A percentile compares a stretch with the other conserved stretches of the same genome.
Evolutionary conservation across 2,329 filamentous ascomycete genomes (phyloP).

Genomic region (Coniella vitis): DNA sequence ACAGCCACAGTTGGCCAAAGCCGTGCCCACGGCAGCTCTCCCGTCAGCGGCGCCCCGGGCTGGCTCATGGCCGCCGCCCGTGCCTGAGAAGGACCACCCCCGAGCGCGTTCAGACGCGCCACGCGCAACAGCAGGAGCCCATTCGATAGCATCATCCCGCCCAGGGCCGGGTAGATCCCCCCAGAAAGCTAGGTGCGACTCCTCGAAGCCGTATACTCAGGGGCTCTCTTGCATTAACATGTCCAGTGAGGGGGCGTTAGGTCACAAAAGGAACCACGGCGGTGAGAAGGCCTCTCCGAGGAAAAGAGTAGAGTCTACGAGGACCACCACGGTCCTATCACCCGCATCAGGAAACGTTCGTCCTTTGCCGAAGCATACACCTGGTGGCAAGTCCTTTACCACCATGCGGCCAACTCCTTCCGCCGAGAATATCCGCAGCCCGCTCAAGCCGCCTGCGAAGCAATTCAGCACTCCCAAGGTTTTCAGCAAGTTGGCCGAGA

Average conservation of each 20-base stretch:
- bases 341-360: conserved; percentile 78
- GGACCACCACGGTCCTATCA: conserved; percentile 61
- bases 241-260: conserved; percentile 55
- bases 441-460: conserved; percentile 58
- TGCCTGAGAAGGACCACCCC: conserved; percentile 42
- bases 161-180: conserved; percentile 25
- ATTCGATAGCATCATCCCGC: conserved; percentile 5
- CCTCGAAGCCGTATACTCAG: conserved; percentile 10
- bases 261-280: conserved; percentile 73
- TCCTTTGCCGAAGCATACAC: conserved; percentile 51
- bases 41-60: conserved; percentile 20
- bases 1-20: conserved; percentile 35
- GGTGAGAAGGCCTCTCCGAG: conserved; percentile 65
- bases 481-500: conserved; percentile 52
- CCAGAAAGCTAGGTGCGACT: conserved; percentile 47
- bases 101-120: conserved; percentile 7
- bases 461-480: conserved; percentile 37
- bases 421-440: conserved; percentile 50
- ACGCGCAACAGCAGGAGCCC: conserved; percentile 4
- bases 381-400: conserved; percentile 44
- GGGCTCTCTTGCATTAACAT: conserved; percentile 21
- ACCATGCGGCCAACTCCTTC: conserved; percentile 49
- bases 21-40: conserved; percentile 19
- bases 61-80: conserved; percentile 33
- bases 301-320: conserved; percentile 34